phyloP scores from a whole-genome alignment of 352 stramenopile species.

The Phytopythium montanum region DNA sequence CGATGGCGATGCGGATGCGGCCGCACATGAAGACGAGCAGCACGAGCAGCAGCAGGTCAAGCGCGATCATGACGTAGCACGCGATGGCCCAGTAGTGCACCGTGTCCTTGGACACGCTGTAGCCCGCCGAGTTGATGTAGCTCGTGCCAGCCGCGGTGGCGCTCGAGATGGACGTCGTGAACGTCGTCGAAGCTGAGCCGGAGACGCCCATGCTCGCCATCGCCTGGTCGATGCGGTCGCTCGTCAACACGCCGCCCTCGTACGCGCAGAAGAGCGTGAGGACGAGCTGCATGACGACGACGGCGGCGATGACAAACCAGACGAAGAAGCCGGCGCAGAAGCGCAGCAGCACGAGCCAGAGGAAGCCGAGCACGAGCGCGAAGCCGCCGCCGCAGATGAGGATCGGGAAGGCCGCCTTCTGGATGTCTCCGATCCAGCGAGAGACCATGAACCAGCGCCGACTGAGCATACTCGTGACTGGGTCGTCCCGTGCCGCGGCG shows the following conservation, averaged over 20 bases:
- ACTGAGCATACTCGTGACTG: constrained; percentile 55
- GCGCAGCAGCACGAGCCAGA: constrained; percentile 73
- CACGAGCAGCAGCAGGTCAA: constrained; percentile 58
- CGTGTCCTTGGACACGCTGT: constrained; percentile 39
- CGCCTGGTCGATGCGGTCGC: constrained; percentile 35
- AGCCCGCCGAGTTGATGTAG: constrained; percentile 54
- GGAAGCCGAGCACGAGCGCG: constrained; percentile 58
- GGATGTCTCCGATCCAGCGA: constrained; percentile 71
- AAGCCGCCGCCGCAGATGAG: constrained; percentile 71
- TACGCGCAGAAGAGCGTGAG: constrained; percentile 79
- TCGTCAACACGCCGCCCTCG: constrained; percentile 59
- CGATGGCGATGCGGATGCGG: constrained; percentile 83
- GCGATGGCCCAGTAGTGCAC: constrained; percentile 70
- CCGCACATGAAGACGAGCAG: constrained; percentile 79
- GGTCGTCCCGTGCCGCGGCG: constrained; percentile 35
- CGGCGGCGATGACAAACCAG: constrained; percentile 69
- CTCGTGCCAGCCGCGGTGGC: constrained; percentile 30
- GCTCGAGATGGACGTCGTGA: constrained; percentile 22
- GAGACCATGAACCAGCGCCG: constrained; percentile 67
- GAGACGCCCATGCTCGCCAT: constrained; percentile 54
- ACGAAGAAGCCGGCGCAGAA: constrained; percentile 79
- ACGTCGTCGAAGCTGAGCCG: constrained; percentile 19
- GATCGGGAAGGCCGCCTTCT: constrained; percentile 75
- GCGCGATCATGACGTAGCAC: constrained; percentile 68
- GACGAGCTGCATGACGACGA: constrained; percentile 59